Percentiles rank a stretch among this genome's conserved stretches.
phyloP scores from a whole-genome alignment of 805 yeast genomes.

The Wickerhamiella kazuoi region DNA sequence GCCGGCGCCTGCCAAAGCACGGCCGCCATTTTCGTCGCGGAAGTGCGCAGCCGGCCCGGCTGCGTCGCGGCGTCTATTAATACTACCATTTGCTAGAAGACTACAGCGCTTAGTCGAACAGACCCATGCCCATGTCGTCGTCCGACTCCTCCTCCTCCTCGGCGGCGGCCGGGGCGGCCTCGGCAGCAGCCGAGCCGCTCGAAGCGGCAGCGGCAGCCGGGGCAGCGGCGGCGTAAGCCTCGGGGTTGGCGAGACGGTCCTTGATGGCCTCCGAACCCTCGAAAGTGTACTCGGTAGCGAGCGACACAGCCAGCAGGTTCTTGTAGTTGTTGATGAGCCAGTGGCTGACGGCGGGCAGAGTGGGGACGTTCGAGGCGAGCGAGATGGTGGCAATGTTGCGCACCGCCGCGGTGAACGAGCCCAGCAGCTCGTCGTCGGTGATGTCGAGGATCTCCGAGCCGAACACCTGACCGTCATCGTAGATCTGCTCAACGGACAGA shows the following conservation, averaged over 20 bases:
- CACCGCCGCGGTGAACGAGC: constrained; percentile 84
- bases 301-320: constrained; percentile 92
- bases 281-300: constrained; percentile 97
- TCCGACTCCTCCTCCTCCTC: constrained; percentile 49
- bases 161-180: constrained; percentile 56
- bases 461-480: constrained; percentile 97
- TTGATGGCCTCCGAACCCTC: constrained; percentile 98
- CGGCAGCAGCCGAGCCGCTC: constrained; percentile 41
- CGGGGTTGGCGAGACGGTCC: constrained; percentile 99
- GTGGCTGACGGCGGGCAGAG: constrained; percentile 98
- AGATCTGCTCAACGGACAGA: constrained; percentile 90
- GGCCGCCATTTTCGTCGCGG: too few relatives aligned
- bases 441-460: constrained; percentile 92
- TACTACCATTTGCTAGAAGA: too few relatives aligned
- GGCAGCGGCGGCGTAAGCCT: constrained; percentile 98
- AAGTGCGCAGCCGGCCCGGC: too few relatives aligned
- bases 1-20: too few relatives aligned
- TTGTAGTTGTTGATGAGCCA: constrained; percentile 97
- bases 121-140: constrained; percentile 81
- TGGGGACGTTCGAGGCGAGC: constrained; percentile 97
- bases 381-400: constrained; percentile 89
- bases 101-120: constrained; percentile 94
- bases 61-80: too few relatives aligned
- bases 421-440: constrained; percentile 90
- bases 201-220: constrained; percentile 83